Percentiles rank a stretch among this genome's conserved stretches.
Conservation (phyloP, 169 alveolate genomes). For the Cryptosporidium bovis region DNA sequence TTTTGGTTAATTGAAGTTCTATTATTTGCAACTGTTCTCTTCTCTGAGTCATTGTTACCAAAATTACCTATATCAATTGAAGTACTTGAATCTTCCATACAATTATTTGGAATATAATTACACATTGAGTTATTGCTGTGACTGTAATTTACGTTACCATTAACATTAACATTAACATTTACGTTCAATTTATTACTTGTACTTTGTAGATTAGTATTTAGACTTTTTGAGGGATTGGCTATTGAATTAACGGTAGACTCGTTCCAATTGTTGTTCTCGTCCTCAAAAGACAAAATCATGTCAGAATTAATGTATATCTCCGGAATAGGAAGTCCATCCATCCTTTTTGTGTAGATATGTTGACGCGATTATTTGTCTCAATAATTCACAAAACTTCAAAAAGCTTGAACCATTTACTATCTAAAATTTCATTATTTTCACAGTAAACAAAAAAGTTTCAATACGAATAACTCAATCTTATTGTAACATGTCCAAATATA, state of each 20-base stretch:
- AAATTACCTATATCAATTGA: not conserved
- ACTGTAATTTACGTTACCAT: slow-evolving; percentile 45
- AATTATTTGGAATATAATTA: slow-evolving; percentile 1
- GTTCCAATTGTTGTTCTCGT: slow-evolving; percentile 39
- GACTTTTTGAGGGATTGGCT: slow-evolving; percentile 24
- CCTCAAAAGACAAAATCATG: slow-evolving; percentile 69
- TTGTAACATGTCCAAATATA: no score
- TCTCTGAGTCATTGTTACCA: not conserved
- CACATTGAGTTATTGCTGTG: slow-evolving; percentile 1
- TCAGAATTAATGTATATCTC: slow-evolving; percentile 72
- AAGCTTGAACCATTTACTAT: not conserved
- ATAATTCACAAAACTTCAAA: not conserved
- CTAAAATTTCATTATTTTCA: not conserved
- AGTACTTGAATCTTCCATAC: slow-evolving; percentile 13
- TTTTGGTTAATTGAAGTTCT: slow-evolving; percentile 1
- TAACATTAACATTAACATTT: slow-evolving; percentile 52
- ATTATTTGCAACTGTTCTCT: not conserved
- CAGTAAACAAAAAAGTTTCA: not conserved
- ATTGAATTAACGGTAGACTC: not conserved
- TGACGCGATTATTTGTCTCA: not conserved
- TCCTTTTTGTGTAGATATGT: not conserved
- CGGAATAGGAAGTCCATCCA: slow-evolving; percentile 65
- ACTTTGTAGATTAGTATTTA: slow-evolving; percentile 28
- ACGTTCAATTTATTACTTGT: slow-evolving; percentile 52
- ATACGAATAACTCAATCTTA: not conserved